Evolutionary conservation across 164 flowering plant genomes (phyloP).

Genomic region (Paratinospora sagittata): DNA sequence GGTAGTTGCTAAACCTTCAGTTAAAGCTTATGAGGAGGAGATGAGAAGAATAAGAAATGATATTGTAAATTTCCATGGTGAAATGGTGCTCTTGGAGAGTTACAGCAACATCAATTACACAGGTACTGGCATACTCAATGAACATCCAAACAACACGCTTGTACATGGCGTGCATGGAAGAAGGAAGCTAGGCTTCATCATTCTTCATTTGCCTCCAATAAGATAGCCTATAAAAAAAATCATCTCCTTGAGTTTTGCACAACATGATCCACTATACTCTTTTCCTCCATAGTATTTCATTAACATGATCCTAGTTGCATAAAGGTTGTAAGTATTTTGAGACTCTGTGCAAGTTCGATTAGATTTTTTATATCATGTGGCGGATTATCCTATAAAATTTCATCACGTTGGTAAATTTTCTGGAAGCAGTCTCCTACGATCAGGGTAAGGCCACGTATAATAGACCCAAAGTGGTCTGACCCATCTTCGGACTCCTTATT

Average conservation of each 20-base stretch:
- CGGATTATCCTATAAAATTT: no score
- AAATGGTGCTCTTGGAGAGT: constrained; percentile 76
- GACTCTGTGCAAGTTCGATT: neutral
- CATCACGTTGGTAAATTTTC: no score
- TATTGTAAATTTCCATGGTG: constrained; percentile 79
- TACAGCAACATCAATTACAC: constrained; percentile 87
- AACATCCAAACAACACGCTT: neutral
- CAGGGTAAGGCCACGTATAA: no score
- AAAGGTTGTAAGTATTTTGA: no score
- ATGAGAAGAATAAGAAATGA: constrained; percentile 58
- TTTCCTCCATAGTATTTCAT: neutral
- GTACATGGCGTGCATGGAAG: neutral
- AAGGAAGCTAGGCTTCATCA: neutral
- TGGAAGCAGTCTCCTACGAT: no score
- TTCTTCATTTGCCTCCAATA: neutral
- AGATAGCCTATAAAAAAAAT: neutral
- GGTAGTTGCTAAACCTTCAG: constrained; percentile 37
- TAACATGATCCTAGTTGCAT: neutral
- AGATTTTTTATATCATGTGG: no score
- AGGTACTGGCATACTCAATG: constrained; percentile 28
- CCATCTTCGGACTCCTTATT: no score
- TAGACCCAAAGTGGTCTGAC: no score
- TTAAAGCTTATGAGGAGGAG: constrained; percentile 36
- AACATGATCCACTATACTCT: neutral
- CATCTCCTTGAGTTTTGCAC: neutral